Evolutionary conservation across 2,329 filamentous ascomycete genomes (phyloP), one percentile per base, ranked within the genome.

Genomic region (Juglanconis sp.): DNA sequence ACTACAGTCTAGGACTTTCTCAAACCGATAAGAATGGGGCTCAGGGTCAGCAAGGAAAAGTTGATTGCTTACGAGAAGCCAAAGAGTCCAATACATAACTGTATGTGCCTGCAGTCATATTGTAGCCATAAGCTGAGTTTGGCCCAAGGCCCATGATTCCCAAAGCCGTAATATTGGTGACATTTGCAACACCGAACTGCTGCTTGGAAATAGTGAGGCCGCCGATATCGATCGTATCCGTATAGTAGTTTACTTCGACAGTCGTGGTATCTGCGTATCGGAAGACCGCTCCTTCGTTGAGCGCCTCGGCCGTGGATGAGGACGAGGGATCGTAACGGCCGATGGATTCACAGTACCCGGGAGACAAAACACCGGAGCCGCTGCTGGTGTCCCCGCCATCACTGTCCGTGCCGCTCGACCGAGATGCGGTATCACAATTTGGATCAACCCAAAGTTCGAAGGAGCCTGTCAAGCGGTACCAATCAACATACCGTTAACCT

Each of bases 381-480:
- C 7, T n/a, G 34, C 34, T 36, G n/a, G n/a, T 38, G 3, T 38
- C 49, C 1, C 34, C 34, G 49, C 30, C 49, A 3, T 17, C 30
- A 11, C 35, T 31, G 7, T 30, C 13, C 13, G 30, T 51, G 5
- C 8, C 15, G 9, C 46, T 47, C 6, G 32, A 24, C 7, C 32
- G 47, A 5, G 53, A 44, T 44, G 49, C 42, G 10, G 30, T 61
- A n/a, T n/a, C 47, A 15, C 49, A 58, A 5, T 48, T n/a, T 5
- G 65, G 64, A 17, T 65, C 56, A 5, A 66, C 64, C 65, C 65
- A 67, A 5, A 66, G 54, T 17, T 67, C 65, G 3, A 46, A 57
- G n/a, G 64, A 67, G 30, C 24, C 24, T 24, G 24, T 24, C 24
- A 24, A 24, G 24, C 24, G 24, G 24, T 24, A 24, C 24, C 24